phyloP scores from a whole-genome alignment of 768 basidiomycete species.

The Suillus subaureus region DNA sequence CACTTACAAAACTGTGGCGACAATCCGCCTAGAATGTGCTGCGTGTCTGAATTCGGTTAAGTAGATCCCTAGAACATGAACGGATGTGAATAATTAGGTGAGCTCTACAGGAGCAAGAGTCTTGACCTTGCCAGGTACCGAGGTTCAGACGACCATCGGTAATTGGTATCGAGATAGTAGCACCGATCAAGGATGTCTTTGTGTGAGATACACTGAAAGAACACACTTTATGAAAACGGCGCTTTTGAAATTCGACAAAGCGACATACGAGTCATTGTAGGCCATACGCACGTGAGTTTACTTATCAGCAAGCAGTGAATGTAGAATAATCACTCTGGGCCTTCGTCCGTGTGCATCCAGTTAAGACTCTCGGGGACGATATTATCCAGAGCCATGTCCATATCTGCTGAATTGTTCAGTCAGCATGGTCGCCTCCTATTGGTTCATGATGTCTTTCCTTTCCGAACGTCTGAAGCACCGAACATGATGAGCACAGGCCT shows the following conservation, averaged over 20 bases:
- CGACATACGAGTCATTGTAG: constrained; percentile 71
- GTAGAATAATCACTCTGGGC: constrained; percentile 70
- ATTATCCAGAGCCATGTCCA: constrained; percentile 91
- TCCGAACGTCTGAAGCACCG: constrained; percentile 41
- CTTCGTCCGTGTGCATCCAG: constrained; percentile 91
- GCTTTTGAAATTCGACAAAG: constrained; percentile 1
- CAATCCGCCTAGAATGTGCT: constrained; percentile 66
- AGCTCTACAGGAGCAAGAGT: constrained; percentile 3
- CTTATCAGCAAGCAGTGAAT: constrained; percentile 8
- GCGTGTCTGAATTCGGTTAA: constrained; percentile 80
- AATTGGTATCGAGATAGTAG: constrained; percentile 83
- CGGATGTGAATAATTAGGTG: background rate
- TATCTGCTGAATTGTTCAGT: constrained; percentile 58
- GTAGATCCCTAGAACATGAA: constrained; percentile 65
- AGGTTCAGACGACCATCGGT: constrained; percentile 75
- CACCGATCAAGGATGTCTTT: constrained; percentile 84
- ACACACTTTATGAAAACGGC: constrained; percentile 8
- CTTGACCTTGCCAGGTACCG: constrained; percentile 90
- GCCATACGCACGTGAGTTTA: constrained; percentile 10
- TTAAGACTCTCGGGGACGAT: constrained; percentile 83
- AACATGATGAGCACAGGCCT: background rate
- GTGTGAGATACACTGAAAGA: constrained; percentile 79
- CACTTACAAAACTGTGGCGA: constrained; percentile 79
- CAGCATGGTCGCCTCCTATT: constrained; percentile 23
- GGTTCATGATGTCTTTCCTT: constrained; percentile 33